phyloP scores from a whole-genome alignment of 2,329 filamentous ascomycete species.

The Ophiosphaerella herpotricha region DNA sequence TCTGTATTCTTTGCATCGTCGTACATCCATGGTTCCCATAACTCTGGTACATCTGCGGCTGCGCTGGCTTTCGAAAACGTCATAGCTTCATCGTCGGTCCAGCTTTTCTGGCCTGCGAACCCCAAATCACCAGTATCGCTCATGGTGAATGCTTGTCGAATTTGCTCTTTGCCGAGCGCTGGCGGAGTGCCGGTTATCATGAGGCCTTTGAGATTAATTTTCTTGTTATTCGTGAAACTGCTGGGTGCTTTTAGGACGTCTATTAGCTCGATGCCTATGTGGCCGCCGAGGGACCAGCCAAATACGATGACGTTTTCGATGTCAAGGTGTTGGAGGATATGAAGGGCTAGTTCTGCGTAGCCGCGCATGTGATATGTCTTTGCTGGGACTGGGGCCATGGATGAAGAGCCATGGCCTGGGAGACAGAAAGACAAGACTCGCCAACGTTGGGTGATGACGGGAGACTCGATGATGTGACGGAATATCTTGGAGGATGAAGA shows the following conservation, averaged over 20 bases:
- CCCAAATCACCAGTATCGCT: conserved; percentile 13
- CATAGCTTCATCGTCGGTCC: conserved; percentile 19
- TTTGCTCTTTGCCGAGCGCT: conserved; percentile 24
- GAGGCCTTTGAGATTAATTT: conserved; percentile 23
- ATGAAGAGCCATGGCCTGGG: conserved; percentile 40
- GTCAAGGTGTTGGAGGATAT: conserved; percentile 31
- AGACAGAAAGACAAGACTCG: conserved; percentile 39
- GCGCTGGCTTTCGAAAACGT: conserved; percentile 18
- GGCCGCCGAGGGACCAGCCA: conserved; percentile 43
- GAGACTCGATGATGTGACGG: conserved; percentile 25
- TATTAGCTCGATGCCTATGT: conserved; percentile 40
- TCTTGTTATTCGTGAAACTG: background rate
- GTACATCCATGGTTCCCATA: conserved; percentile 34
- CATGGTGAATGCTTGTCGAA: conserved; percentile 12
- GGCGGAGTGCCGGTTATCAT: conserved; percentile 39
- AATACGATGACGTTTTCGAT: conserved; percentile 28
- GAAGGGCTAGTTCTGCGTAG: conserved; percentile 37
- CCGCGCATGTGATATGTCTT: conserved; percentile 33
- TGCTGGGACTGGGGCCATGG: conserved; percentile 30
- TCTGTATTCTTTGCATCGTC: conserved; percentile 32
- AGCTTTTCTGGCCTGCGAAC: conserved; percentile 17
- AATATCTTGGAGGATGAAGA: conserved; percentile 35
- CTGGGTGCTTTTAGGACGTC: conserved; percentile 10
- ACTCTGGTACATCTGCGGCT: conserved; percentile 9
- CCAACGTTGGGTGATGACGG: conserved; percentile 12